Base-by-base conservation (phyloP, 2,329 filamentous ascomycete species). In the Xylaria sp. region DNA sequence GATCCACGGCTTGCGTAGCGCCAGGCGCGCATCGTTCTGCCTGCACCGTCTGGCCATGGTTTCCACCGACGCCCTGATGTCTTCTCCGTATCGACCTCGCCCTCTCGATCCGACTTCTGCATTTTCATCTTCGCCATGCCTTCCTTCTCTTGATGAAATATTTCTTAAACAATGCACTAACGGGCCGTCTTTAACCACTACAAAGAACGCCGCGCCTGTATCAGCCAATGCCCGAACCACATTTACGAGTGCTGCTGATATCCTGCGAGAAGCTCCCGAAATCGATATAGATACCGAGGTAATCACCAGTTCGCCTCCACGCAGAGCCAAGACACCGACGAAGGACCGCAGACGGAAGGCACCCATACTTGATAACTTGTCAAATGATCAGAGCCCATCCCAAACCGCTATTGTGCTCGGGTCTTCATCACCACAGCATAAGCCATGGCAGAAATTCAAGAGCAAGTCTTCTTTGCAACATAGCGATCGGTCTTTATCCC, bases 101-200 rank as follows among this genome's bases (percentile, higher is more conserved):
- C 63, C 62, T 4, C 58, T 72, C 43, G 72, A 77, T 10, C 72
- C 78, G 20, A 72, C 78, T 34, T 65, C 77, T 34, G 65, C 80
- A 36, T 75, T 77, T 9, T 86, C 86, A 0, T 87, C 86, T 0
- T 88, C 86, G 4, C 86, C 86, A n/a, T 81, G 81, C n/a, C 76
- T 89, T 0, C 87, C 87, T 3, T 82, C 86, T 0, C 76, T 89
- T 0, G 80, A 80, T 43, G 82, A 88, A 2, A 75, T 89, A 10
- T 70, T 85, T 25, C 34, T 55, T 1, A 78, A 80, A 2, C 83
- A 81, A 61, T 75, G 68, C 41, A 70, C 73, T 12, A 80, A 72
- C 30, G 78, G 72, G 12, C 72, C 80, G 3, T 48, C 78, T 1
- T 67, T 82, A 10, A 75, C 75, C 46, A 81, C 76, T 46, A 82